Conservation (phyloP, 805 yeast genomes). For the Candida lessepsii region DNA sequence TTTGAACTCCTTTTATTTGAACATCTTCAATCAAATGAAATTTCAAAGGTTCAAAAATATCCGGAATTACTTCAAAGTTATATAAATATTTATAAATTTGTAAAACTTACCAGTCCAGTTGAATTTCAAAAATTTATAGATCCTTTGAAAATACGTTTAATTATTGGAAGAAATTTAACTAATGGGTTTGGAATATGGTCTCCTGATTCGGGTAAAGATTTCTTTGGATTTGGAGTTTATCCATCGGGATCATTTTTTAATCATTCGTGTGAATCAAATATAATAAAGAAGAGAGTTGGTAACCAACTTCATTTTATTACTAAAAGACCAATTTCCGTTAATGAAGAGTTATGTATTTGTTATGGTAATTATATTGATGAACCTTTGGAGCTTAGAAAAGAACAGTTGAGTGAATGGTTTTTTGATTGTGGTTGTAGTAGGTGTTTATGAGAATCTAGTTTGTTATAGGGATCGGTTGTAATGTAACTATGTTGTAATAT, state of each 20-base stretch:
- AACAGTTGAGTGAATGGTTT: slow-evolving; percentile 53
- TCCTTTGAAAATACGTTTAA: slow-evolving; percentile 39
- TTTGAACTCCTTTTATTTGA: slow-evolving; percentile 33
- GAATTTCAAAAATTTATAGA: slow-evolving; percentile 35
- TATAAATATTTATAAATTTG: slow-evolving; percentile 46
- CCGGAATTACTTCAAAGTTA: slow-evolving; percentile 51
- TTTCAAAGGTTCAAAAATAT: slow-evolving; percentile 41
- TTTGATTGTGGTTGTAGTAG: slow-evolving; percentile 53
- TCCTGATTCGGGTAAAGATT: slow-evolving; percentile 46
- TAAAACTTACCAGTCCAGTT: slow-evolving; percentile 39
- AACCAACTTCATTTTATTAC: slow-evolving; percentile 45
- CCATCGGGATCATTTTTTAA: slow-evolving; percentile 69
- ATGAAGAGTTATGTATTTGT: slow-evolving; percentile 57
- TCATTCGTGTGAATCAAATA: slow-evolving; percentile 62
- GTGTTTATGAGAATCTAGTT: too few species aligned
- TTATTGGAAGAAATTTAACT: slow-evolving; percentile 60
- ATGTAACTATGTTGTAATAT: too few species aligned
- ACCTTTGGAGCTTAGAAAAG: slow-evolving; percentile 38
- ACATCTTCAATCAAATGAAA: slow-evolving; percentile 52
- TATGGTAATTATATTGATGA: slow-evolving; percentile 54
- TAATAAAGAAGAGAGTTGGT: slow-evolving; percentile 43
- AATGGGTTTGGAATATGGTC: slow-evolving; percentile 75
- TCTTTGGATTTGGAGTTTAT: slow-evolving; percentile 57
- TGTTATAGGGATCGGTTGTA: too few species aligned
- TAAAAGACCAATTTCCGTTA: slow-evolving; percentile 33